Base-by-base conservation (phyloP, 768 basidiomycete genomes). In the Hericium coralloides region DNA sequence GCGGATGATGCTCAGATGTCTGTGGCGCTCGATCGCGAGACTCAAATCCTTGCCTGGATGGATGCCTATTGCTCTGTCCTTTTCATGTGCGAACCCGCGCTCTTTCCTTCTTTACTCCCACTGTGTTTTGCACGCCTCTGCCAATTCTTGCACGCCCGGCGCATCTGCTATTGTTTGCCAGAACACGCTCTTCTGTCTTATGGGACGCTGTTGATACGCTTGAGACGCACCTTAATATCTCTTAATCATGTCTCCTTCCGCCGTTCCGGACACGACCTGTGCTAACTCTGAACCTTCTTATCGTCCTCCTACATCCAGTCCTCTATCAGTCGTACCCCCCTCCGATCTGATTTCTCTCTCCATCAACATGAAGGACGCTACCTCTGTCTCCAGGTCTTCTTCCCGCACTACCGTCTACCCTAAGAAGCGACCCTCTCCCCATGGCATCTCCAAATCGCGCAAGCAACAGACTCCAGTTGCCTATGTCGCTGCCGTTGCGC, bases 391-490 rank as follows among this genome's bases (percentile, higher is more conserved):
- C 69, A 81, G 78, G 64, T 77, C 79, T 66, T 77, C 83, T 61
- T 80, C 86, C 69, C 78, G 77, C 65, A 79, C 81, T 60, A 72
- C 80, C 55, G 76, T 84, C 63, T 92, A 92, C 66, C 85, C 86
- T 51, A 90, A 85, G 84, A 92, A 87, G 71, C 87, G 87, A 57
- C 90, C 90, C 18, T 90, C 89, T 20, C 89, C 88, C 43, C 73
- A 87, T 72, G 89, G 89, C 67, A 74, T 92, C 60, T 78, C 79
- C 49, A 92, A 91, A 70, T 67, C 75, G 25, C 81, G 81, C 66
- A 86, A 80, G 56, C 65, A 63, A 65, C 65, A 66, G 43, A 71
- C 72, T 0, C 71, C 73, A 39, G 60, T 67, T 49, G 64, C 79
- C 77, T 57, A 83, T 77, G 56, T 69, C 36, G 75, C 80, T 57